phyloP scores from a whole-genome alignment of 2,329 filamentous ascomycete species.

The Ceratocystis eucalypticola region DNA sequence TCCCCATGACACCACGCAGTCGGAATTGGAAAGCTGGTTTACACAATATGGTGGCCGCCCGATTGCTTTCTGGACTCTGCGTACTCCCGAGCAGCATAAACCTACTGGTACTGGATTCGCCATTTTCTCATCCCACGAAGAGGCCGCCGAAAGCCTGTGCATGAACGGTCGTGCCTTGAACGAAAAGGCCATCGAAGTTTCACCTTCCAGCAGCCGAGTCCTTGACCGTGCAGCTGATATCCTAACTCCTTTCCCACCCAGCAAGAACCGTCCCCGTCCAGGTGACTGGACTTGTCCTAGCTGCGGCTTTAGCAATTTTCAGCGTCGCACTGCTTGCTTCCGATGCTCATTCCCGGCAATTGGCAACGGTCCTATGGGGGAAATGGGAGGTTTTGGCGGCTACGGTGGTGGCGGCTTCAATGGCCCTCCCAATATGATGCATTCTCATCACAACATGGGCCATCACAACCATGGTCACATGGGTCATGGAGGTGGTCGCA shows the following conservation, averaged over 20 bases:
- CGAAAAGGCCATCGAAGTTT: conserved; percentile 98
- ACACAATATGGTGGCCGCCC: conserved; percentile 95
- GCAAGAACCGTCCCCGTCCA: conserved; percentile 92
- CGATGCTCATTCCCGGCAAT: conserved; percentile 97
- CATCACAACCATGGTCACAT: conserved; percentile 34
- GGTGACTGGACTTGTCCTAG: conserved; percentile 99
- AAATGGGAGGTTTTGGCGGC: conserved; percentile 43
- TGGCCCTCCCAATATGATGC: conserved; percentile 57
- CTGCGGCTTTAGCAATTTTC: conserved; percentile 98
- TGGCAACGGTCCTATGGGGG: conserved; percentile 54
- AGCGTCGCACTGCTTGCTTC: conserved; percentile 96
- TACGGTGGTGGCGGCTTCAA: conserved; percentile 51
- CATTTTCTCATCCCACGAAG: conserved; percentile 96
- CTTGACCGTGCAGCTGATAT: conserved; percentile 93
- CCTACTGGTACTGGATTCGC: conserved; percentile 97
- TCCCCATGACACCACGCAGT: conserved; percentile 95
- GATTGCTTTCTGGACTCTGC: conserved; percentile 97
- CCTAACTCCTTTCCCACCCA: conserved; percentile 90
- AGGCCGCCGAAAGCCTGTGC: conserved; percentile 94
- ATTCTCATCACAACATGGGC: conserved; percentile 37
- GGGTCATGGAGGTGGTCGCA: conserved; percentile 50
- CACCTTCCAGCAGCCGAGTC: conserved; percentile 90
- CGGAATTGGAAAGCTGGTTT: conserved; percentile 98
- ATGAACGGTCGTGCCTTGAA: conserved; percentile 98
- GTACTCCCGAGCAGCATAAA: conserved; percentile 97